Percentiles rank a stretch among this genome's conserved stretches.
Evolutionary conservation across 2,329 filamentous ascomycete genomes (phyloP).

Genomic region (Exserohilum turcica): DNA sequence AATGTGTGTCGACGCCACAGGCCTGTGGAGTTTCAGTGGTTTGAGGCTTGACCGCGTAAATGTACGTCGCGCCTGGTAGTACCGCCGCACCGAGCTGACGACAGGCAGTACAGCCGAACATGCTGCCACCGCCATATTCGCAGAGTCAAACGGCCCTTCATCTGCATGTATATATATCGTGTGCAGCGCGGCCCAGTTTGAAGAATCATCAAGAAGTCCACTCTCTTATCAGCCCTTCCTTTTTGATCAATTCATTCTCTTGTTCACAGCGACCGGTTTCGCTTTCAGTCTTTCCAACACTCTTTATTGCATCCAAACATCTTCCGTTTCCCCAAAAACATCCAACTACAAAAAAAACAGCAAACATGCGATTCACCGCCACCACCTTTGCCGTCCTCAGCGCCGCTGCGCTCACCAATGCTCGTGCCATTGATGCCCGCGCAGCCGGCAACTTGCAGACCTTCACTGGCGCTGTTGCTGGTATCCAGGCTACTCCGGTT

Average conservation of each 20-base stretch:
- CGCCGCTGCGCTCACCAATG: slow-evolving; percentile 23
- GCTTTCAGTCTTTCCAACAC: background rate
- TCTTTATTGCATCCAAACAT: background rate
- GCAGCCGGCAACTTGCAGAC: slow-evolving; percentile 35
- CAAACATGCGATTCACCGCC: slow-evolving; percentile 34
- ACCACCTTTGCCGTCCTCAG: slow-evolving; percentile 22
- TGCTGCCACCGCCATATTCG: too few species aligned
- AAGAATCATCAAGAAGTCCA: background rate
- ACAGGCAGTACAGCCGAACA: too few species aligned
- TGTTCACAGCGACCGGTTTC: slow-evolving; percentile 4
- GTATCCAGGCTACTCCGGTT: slow-evolving; percentile 59
- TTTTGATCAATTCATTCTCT: slow-evolving; percentile 10
- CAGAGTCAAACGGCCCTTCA: too few species aligned
- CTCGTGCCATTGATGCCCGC: slow-evolving; percentile 27
- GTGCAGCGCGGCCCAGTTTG: too few species aligned
- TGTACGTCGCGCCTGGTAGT: too few species aligned
- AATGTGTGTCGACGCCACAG: too few species aligned
- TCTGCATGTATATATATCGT: too few species aligned
- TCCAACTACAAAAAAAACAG: background rate
- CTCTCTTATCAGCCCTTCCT: too few species aligned
- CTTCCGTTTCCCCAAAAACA: background rate
- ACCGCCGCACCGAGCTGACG: too few species aligned
- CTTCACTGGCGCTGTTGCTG: slow-evolving; percentile 58
- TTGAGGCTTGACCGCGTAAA: too few species aligned
- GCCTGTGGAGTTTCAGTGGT: too few species aligned